Conservation (phyloP, 2,329 filamentous ascomycete species). For the Tolypocladium nubicola region DNA sequence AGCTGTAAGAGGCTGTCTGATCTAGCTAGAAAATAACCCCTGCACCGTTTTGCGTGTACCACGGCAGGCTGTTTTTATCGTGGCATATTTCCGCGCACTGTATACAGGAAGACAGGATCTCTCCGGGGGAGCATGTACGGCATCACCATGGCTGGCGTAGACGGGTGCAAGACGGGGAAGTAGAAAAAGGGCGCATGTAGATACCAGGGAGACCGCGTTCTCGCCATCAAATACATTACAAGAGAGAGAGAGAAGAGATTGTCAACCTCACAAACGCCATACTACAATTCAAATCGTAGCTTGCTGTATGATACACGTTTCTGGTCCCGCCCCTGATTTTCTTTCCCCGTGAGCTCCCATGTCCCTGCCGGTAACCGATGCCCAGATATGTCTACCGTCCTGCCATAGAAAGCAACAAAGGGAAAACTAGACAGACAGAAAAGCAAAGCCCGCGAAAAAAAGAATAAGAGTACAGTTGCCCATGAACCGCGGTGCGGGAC, state of each 20-base stretch:
- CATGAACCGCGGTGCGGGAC: not conserved
- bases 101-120: not conserved
- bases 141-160: not conserved
- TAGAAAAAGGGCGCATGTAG: slow-evolving; percentile 1
- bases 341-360: not conserved
- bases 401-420: not conserved
- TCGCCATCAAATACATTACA: not conserved
- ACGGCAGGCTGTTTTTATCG: not conserved
- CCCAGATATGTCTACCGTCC: not conserved
- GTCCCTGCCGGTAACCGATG: not conserved
- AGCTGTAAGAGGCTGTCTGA: slow-evolving; percentile 42
- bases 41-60: not conserved
- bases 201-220: not conserved
- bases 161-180: not conserved
- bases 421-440: not conserved
- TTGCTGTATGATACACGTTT: not conserved
- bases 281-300: not conserved
- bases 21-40: not conserved
- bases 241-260: not conserved
- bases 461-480: not conserved
- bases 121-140: not conserved
- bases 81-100: not conserved
- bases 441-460: not conserved
- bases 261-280: not conserved
- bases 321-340: not conserved